A percentile compares a stretch with the other conserved stretches of the same genome.
phyloP scores from a whole-genome alignment of 208 protist species.

The Blastocrithidia nonstop region DNA sequence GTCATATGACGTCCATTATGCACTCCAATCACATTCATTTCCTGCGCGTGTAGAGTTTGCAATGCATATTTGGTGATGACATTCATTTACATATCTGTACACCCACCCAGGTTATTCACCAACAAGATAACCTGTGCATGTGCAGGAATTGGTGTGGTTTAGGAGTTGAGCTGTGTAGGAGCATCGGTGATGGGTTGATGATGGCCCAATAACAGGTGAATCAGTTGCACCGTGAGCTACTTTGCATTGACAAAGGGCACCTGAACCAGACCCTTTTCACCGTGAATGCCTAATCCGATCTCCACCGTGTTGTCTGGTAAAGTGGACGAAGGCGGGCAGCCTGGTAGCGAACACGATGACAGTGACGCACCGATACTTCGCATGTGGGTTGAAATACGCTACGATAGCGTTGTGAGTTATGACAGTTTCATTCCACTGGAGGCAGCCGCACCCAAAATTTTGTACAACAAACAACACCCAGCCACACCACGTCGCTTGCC shows the following conservation, averaged over 20 bases:
- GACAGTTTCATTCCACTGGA: conserved; percentile 23
- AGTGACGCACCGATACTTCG: conserved; percentile 60
- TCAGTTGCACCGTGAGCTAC: conserved; percentile 12
- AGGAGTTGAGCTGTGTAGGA: neutral
- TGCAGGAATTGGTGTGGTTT: conserved; percentile 4
- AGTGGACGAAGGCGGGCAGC: conserved; percentile 21
- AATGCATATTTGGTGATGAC: conserved; percentile 20
- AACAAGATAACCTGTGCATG: conserved; percentile 30
- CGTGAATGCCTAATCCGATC: conserved; percentile 86
- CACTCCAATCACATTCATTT: conserved; percentile 26
- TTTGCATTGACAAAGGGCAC: conserved; percentile 13
- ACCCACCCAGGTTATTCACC: conserved; percentile 82
- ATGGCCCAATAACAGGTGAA: conserved; percentile 14
- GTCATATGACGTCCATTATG: conserved; percentile 71
- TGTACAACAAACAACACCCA: conserved; percentile 76
- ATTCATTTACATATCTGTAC: conserved; percentile 63
- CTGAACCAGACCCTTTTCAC: conserved; percentile 45
- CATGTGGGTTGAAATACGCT: conserved; percentile 21
- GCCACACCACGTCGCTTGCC: conserved; percentile 59
- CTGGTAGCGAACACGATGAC: conserved; percentile 50
- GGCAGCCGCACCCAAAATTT: conserved; percentile 62
- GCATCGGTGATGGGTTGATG: too few species aligned
- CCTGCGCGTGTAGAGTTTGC: conserved; percentile 6
- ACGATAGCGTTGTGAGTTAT: conserved; percentile 24
- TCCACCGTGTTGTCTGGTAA: conserved; percentile 36